Percentiles rank a stretch among this genome's conserved stretches.
Conservation (phyloP, 495 filamentous ascomycete species). For the Oidiodendron maius region DNA sequence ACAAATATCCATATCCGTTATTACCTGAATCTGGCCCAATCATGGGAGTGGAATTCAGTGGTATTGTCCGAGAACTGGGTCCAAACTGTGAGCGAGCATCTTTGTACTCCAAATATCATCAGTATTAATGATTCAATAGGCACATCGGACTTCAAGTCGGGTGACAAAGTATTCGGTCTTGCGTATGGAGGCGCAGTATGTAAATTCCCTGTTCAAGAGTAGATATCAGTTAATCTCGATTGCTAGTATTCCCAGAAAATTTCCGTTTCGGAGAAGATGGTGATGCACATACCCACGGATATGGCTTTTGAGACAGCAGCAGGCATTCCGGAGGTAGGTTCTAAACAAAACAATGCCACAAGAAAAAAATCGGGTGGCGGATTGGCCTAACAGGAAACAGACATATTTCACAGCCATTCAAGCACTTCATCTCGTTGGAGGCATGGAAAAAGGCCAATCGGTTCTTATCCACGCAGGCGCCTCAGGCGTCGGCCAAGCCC, state of each 20-base stretch:
- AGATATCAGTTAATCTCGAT: neutral
- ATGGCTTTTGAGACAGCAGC: conserved; percentile 71
- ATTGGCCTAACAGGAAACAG: neutral
- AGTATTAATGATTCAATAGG: no score
- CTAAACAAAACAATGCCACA: no score
- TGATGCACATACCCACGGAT: conserved; percentile 62
- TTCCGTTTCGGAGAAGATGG: conserved; percentile 68
- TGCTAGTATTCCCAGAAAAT: conserved; percentile 76
- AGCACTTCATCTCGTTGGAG: conserved; percentile 75
- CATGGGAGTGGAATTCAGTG: conserved; percentile 84
- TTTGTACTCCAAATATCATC: no score
- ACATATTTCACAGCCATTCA: conserved; percentile 88
- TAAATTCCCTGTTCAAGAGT: neutral
- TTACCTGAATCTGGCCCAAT: conserved; percentile 60
- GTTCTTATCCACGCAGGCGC: conserved; percentile 92
- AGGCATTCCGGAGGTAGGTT: conserved; percentile 47
- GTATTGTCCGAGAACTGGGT: conserved; percentile 54
- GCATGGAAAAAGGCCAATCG: conserved; percentile 57
- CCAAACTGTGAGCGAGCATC: conserved; percentile 22
- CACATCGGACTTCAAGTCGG: conserved; percentile 42
- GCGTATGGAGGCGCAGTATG: conserved; percentile 73
- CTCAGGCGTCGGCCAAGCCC: conserved; percentile 77
- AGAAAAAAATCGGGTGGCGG: no score
- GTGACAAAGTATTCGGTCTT: conserved; percentile 78
- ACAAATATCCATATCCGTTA: conserved; percentile 67